phyloP scores from a whole-genome alignment of 768 basidiomycete genomes.

The Tremella mesenterica region DNA sequence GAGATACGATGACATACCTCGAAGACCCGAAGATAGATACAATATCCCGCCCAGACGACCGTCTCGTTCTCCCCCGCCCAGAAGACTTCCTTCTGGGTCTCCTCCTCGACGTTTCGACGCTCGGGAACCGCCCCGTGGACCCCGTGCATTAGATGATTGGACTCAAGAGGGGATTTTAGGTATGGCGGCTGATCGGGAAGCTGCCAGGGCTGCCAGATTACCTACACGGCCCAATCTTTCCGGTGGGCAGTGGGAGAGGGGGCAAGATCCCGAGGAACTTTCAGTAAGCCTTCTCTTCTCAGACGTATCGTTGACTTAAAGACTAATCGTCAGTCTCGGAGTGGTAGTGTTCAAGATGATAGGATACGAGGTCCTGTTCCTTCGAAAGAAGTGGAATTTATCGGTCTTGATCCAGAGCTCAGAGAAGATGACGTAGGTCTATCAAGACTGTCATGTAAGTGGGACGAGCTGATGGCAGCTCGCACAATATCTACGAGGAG shows the following conservation, averaged over 20 bases:
- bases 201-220: slow-evolving; percentile 1
- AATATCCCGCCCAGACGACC: neutral
- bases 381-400: slow-evolving; percentile 87
- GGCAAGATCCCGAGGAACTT: slow-evolving; percentile 22
- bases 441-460: slow-evolving; percentile 1
- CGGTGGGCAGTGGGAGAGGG: slow-evolving; percentile 28
- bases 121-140: neutral
- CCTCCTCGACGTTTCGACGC: neutral
- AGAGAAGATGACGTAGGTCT: slow-evolving; percentile 74
- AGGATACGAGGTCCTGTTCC: too few species aligned
- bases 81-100: too few species aligned
- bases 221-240: slow-evolving; percentile 1
- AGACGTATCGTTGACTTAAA: too few species aligned
- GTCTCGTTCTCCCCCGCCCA: neutral
- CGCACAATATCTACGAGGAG: slow-evolving; percentile 28
- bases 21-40: slow-evolving; percentile 6
- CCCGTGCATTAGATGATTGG: too few species aligned
- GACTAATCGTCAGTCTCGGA: too few species aligned
- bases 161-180: slow-evolving; percentile 3
- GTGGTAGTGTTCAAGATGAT: too few species aligned
- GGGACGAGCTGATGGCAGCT: slow-evolving; percentile 56
- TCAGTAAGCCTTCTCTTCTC: slow-evolving; percentile 6
- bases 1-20: slow-evolving; percentile 18
- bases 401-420: slow-evolving; percentile 84
- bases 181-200: slow-evolving; percentile 30